phyloP scores from a whole-genome alignment of 495 filamentous ascomycete genomes.

The Penicillium diatomitis region DNA sequence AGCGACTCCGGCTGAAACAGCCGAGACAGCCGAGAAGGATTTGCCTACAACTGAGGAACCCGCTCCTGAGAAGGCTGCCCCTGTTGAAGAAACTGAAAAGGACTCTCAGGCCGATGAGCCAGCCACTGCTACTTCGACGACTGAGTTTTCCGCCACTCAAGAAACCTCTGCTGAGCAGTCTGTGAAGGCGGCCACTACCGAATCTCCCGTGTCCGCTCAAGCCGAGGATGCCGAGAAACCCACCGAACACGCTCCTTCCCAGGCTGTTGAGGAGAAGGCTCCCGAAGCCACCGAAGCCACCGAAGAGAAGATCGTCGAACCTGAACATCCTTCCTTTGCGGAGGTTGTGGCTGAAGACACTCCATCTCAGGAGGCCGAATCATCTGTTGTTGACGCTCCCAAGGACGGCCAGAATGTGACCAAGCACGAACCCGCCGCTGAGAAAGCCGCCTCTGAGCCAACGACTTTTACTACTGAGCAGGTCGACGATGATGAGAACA shows the following conservation, averaged over 20 bases:
- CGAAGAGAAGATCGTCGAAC: neutral
- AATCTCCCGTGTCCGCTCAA: too few relatives aligned
- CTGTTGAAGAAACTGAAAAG: conserved; percentile 1
- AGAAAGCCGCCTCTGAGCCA: conserved; percentile 5
- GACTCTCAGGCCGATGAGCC: neutral
- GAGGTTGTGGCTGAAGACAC: neutral
- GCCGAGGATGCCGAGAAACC: too few relatives aligned
- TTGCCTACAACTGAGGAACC: conserved; percentile 4
- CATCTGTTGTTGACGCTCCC: neutral
- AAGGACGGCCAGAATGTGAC: neutral
- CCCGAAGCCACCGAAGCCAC: neutral
- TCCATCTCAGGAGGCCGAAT: neutral
- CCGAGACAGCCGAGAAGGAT: neutral
- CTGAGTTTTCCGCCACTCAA: neutral
- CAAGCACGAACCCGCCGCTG: neutral
- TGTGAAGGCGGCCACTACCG: too few relatives aligned
- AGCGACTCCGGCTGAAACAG: neutral
- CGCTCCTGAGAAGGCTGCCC: conserved; percentile 2
- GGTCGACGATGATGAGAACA: conserved; percentile 3
- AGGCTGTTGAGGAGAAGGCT: neutral
- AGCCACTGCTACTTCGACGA: neutral
- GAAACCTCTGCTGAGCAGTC: too few relatives aligned
- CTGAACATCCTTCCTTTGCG: neutral
- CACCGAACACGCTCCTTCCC: neutral
- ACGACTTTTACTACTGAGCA: neutral